Evolutionary conservation across 2,329 filamentous ascomycete genomes (phyloP).

Genomic region (Cercospora janseana): DNA sequence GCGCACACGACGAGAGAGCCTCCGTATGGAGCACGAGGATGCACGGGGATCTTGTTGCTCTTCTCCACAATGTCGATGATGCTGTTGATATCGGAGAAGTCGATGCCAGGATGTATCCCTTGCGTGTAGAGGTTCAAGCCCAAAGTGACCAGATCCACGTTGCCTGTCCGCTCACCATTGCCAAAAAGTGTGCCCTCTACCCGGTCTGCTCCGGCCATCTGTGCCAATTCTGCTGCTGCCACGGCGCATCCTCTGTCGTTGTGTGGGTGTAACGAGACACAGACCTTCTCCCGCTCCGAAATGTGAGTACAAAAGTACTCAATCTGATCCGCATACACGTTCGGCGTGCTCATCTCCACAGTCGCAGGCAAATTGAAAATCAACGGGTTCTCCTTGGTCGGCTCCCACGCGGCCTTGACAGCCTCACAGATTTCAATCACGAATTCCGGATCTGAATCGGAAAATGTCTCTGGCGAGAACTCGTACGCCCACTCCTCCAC

Average conservation of each 20-base stretch:
- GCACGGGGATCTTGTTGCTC: constrained; percentile 92
- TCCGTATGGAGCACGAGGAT: constrained; percentile 85
- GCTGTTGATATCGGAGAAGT: constrained; percentile 84
- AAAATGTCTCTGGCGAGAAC: constrained; percentile 86
- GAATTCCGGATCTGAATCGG: constrained; percentile 82
- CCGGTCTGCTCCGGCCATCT: constrained; percentile 93
- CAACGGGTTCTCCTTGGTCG: constrained; percentile 73
- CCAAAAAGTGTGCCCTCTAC: constrained; percentile 93
- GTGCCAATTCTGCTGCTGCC: constrained; percentile 84
- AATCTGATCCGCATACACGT: constrained; percentile 93
- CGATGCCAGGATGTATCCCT: constrained; percentile 77
- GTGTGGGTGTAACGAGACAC: constrained; percentile 87
- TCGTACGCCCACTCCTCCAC: constrained; percentile 74
- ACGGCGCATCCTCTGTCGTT: constrained; percentile 91
- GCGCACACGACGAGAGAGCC: constrained; percentile 89
- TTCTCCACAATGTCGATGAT: constrained; percentile 88
- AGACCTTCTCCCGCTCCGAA: constrained; percentile 78
- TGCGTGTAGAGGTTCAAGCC: constrained; percentile 94
- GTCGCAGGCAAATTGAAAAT: constrained; percentile 98
- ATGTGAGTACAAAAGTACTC: constrained; percentile 92
- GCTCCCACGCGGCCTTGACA: constrained; percentile 91
- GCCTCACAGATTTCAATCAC: constrained; percentile 82
- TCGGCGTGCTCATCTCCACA: constrained; percentile 91
- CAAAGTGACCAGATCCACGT: constrained; percentile 90
- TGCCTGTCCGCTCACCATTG: constrained; percentile 93